phyloP scores from a whole-genome alignment of 148 eudicot species.

The Talinum fruticosum region DNA sequence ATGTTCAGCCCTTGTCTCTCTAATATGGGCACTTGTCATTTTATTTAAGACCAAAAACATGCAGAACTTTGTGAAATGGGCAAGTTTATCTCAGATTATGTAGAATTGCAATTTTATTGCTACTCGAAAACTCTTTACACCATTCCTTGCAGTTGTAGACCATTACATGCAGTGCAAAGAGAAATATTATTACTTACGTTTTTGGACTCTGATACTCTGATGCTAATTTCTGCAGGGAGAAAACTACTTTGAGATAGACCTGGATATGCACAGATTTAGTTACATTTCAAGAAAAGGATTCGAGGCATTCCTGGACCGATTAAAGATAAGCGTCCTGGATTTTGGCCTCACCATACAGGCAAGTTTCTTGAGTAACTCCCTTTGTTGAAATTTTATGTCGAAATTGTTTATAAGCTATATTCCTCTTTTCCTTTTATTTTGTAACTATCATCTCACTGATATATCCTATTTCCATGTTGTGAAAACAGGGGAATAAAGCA shows the following conservation, averaged over 20 bases:
- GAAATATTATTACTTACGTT: not conserved
- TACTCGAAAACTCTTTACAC: no score
- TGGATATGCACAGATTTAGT: constrained; percentile 95
- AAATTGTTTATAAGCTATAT: not conserved
- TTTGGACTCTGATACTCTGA: constrained; percentile 4
- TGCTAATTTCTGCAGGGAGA: constrained; percentile 61
- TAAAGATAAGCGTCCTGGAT: constrained; percentile 71
- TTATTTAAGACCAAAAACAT: not conserved
- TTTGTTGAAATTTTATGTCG: not conserved
- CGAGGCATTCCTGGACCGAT: constrained; percentile 67
- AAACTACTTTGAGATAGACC: constrained; percentile 89
- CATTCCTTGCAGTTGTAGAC: no score
- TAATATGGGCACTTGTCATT: not conserved
- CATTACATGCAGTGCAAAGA: not conserved
- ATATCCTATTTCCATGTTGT: not conserved
- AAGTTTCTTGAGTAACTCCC: constrained; percentile 24
- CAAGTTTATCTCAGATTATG: not conserved
- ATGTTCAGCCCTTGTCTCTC: not conserved
- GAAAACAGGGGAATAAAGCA: constrained; percentile 75
- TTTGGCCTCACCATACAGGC: constrained; percentile 95
- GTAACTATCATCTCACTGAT: constrained; percentile 1
- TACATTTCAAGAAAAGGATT: constrained; percentile 95
- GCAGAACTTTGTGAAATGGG: not conserved
- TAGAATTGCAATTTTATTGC: not conserved
- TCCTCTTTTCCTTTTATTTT: not conserved